These are phyloP conservation scores for Colletotrichum falcatum DNA, from an alignment of 2,329 filamentous ascomycete species.

Conservation along the genomic window DNA sequence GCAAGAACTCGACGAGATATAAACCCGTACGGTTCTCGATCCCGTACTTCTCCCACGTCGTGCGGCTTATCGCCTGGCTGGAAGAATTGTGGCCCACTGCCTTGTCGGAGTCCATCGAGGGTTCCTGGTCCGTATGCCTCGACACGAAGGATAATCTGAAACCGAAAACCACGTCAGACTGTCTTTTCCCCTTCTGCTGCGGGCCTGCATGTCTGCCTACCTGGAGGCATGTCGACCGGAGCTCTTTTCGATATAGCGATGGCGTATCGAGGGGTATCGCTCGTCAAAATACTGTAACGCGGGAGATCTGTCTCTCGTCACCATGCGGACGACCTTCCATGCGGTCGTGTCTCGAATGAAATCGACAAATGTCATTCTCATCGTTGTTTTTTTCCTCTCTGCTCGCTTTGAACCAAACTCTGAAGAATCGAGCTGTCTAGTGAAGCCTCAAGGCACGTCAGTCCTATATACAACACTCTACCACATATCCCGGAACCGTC, in stretches of 20 bases:
- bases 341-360: slow-evolving; percentile 32
- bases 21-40: slow-evolving; percentile 1
- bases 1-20: slow-evolving; percentile 36
- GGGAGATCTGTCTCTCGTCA: slow-evolving; percentile 16
- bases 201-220: neutral
- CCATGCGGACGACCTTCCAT: slow-evolving; percentile 27
- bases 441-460: neutral
- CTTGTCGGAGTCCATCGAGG: neutral
- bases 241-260: slow-evolving; percentile 12
- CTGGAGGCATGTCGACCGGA: neutral
- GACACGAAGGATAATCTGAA: neutral
- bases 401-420: neutral
- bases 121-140: slow-evolving; percentile 18
- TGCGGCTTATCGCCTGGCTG: slow-evolving; percentile 16
- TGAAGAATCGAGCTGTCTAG: neutral
- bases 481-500: too few relatives aligned
- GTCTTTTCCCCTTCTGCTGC: neutral
- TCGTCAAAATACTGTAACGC: slow-evolving; percentile 36
- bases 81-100: neutral
- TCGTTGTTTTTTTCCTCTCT: neutral
- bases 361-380: slow-evolving; percentile 30
- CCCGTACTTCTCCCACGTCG: slow-evolving; percentile 25
- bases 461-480: neutral
- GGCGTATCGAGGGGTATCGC: slow-evolving; percentile 23
- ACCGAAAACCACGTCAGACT: neutral